Percentiles rank a stretch among this genome's conserved stretches.
phyloP scores from a whole-genome alignment of 495 filamentous ascomycete species.

The Hyaloscypha hepaticicola region DNA sequence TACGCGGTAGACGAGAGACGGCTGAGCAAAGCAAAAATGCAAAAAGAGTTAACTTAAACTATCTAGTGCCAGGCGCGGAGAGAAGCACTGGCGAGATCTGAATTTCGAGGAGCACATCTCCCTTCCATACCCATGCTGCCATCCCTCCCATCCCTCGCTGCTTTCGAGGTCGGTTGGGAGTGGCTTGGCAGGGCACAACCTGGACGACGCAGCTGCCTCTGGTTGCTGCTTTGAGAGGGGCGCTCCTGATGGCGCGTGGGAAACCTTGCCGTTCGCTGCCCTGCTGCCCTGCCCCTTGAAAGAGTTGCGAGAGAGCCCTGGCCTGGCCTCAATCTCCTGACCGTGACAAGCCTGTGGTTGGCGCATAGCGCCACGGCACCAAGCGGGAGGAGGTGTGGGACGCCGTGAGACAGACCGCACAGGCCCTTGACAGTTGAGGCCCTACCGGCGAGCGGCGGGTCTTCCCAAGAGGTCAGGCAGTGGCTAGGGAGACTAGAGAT shows the following conservation, averaged over 20 bases:
- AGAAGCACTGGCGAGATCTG: neutral
- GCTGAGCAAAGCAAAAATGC: constrained; percentile 2
- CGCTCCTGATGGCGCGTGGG: constrained; percentile 3
- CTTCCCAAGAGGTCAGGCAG: neutral
- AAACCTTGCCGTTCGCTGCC: constrained; percentile 4
- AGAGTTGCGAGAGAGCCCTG: constrained; percentile 4
- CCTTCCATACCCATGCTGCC: neutral
- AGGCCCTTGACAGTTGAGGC: too few species aligned
- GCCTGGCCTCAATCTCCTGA: constrained; percentile 12
- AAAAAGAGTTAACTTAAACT: neutral
- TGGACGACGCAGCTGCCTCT: neutral
- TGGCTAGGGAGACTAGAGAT: neutral
- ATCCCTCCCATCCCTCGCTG: constrained; percentile 10
- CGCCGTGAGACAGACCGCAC: neutral
- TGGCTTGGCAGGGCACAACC: constrained; percentile 18
- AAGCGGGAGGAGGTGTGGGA: constrained; percentile 6
- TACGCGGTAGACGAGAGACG: neutral
- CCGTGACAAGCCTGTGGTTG: constrained; percentile 4
- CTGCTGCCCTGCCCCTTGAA: constrained; percentile 11
- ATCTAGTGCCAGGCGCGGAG: constrained; percentile 5
- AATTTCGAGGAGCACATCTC: neutral
- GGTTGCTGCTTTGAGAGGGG: neutral
- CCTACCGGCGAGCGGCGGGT: neutral
- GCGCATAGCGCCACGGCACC: constrained; percentile 15
- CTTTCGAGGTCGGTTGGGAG: constrained; percentile 4